phyloP scores from a whole-genome alignment of 2,329 filamentous ascomycete species.

The Colletotrichum filicis region DNA sequence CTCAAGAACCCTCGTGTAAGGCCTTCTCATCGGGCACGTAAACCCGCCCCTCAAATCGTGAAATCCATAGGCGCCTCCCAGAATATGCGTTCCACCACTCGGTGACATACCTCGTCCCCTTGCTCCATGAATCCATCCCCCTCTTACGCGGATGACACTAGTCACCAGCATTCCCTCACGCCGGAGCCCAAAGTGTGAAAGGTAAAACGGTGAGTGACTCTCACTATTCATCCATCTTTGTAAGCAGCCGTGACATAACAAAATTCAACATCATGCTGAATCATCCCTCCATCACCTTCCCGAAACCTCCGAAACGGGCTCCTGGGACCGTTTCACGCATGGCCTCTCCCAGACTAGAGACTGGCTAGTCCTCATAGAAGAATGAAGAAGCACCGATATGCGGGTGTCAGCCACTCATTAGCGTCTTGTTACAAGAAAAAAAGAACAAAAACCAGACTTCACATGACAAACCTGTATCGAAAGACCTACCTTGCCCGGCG shows the following conservation, averaged over 20 bases:
- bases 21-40: neutral
- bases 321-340: neutral
- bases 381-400: neutral
- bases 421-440: neutral
- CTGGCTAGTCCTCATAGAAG: neutral
- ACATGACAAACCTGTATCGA: neutral
- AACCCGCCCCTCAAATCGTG: too few relatives aligned
- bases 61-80: neutral
- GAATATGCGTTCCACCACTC: neutral
- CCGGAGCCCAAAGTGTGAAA: neutral
- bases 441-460: neutral
- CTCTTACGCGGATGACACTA: neutral
- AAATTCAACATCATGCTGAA: neutral
- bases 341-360: neutral
- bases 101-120: neutral
- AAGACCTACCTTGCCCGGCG: neutral
- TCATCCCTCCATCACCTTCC: neutral
- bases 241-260: neutral
- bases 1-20: neutral
- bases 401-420: neutral
- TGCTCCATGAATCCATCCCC: neutral
- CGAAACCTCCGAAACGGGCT: neutral
- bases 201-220: neutral
- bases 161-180: neutral
- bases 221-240: neutral